phyloP scores from a whole-genome alignment of 768 basidiomycete species.

The Botryobasidium botryosum region DNA sequence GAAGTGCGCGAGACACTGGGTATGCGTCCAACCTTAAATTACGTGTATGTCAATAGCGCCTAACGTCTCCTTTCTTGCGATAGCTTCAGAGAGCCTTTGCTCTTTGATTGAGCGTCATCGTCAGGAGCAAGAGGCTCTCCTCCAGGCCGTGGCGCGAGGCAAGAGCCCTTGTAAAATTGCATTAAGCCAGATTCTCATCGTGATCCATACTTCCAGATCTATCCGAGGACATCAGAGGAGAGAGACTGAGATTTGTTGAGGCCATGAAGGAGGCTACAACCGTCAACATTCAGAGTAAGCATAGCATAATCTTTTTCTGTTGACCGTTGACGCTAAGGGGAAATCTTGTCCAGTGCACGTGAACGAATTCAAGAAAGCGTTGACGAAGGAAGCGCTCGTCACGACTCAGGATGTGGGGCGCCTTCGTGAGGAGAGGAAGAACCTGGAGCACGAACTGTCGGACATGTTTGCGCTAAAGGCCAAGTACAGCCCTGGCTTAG shows the following conservation, averaged over 20 bases:
- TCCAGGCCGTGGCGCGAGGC: slow-evolving; percentile 52
- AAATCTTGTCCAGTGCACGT: slow-evolving; percentile 42
- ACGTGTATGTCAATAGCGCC: background rate
- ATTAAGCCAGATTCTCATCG: background rate
- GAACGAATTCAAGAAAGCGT: slow-evolving; percentile 71
- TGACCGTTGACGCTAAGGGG: slow-evolving; percentile 11
- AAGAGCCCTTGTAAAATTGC: slow-evolving; percentile 8
- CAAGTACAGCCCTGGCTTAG: too few species aligned
- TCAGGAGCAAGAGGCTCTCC: slow-evolving; percentile 52
- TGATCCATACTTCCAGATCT: slow-evolving; percentile 33
- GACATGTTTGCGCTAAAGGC: too few species aligned
- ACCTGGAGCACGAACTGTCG: too few species aligned
- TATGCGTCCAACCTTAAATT: slow-evolving; percentile 12
- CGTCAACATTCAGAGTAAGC: slow-evolving; percentile 60
- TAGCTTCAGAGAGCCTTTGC: slow-evolving; percentile 18
- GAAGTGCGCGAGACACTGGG: slow-evolving; percentile 28
- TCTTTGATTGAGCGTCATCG: slow-evolving; percentile 47
- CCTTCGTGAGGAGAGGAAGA: too few species aligned
- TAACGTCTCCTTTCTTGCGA: background rate
- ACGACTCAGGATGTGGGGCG: slow-evolving; percentile 67
- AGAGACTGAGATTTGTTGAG: slow-evolving; percentile 72
- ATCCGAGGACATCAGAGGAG: slow-evolving; percentile 69
- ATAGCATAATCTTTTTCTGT: background rate
- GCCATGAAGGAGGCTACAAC: slow-evolving; percentile 91
- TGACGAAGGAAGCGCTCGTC: slow-evolving; percentile 52